phyloP scores from a whole-genome alignment of 768 basidiomycete genomes.

The Hydnomerulius pinastri region DNA sequence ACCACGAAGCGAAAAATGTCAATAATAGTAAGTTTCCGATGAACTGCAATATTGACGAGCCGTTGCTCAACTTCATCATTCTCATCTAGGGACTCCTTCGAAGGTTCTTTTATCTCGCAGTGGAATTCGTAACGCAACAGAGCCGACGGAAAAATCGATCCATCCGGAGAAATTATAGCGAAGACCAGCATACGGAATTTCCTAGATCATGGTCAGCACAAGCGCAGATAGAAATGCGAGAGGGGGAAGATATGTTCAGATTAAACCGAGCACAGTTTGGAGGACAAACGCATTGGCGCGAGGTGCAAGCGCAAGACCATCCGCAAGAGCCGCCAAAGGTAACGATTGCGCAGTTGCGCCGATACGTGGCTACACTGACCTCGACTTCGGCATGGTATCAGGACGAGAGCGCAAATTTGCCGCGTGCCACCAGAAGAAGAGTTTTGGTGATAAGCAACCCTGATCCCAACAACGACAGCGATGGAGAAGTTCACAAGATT shows the following conservation, averaged over 20 bases:
- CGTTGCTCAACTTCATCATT: conserved; percentile 17
- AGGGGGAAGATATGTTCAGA: conserved; percentile 25
- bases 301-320: conserved; percentile 1
- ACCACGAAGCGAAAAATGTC: conserved; percentile 27
- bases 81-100: conserved; percentile 23
- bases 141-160: conserved; percentile 16
- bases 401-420: conserved; percentile 15
- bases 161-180: conserved; percentile 6
- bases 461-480: conserved; percentile 30
- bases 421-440: conserved; percentile 23
- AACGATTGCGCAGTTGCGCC: neutral
- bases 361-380: conserved; percentile 9
- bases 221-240: conserved; percentile 26
- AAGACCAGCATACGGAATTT: conserved; percentile 22
- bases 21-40: conserved; percentile 29
- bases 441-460: conserved; percentile 33
- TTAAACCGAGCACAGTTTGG: conserved; percentile 11
- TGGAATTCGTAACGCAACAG: conserved; percentile 23
- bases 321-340: conserved; percentile 23
- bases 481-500: conserved; percentile 21
- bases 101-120: conserved; percentile 23
- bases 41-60: conserved; percentile 7
- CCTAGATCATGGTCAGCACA: conserved; percentile 28
- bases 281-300: conserved; percentile 8
- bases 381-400: conserved; percentile 10